Base-by-base conservation (phyloP, 768 basidiomycete genomes). In the Naganishia onofrii region DNA sequence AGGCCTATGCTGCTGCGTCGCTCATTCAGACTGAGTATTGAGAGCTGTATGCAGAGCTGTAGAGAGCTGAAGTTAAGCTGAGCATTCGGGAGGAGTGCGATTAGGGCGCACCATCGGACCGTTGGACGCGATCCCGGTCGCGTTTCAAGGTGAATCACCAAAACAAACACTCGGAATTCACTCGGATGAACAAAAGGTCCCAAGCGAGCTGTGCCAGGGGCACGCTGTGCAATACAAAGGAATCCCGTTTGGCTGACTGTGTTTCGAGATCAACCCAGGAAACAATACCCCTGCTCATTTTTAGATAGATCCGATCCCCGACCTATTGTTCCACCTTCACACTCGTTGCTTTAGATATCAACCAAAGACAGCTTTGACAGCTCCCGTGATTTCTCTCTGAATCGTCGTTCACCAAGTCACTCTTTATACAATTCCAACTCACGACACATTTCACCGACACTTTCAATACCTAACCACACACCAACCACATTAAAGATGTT, bases 401-500 rank as follows among this genome's bases (percentile, higher is more conserved):
- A 63, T 63, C 38, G 38, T 29, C 60, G 17, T 42, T 34, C 42
- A 42, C 60, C 60, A 42, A 63, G 60, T 63, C 42, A 29, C 60
- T 63, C 60, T 34, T 46, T 63, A 42, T 23, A 7, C 38, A 8
- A 42, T 2, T 28, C 46, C 42, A 38, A 31, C n/a, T n/a, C 34
- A 58, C 29, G 21, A n/a, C 57, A 21, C 38, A 6, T 17, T 42
- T n/a, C 60, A n/a, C 29, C 26, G 42, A n/a, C 48, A 51, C 4
- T 3, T n/a, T 51, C 48, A n/a, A 26, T 51, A 21, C 48, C 23
- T n/a, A n/a, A 23, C 3, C 19, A 51, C 48, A 51, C 19, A 46
- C 44, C 15, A 15, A 46, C 4, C 19, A 51, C 60, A 42, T 28
- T 34, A 51, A 71, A 21, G 46, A 71, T 71, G 70, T 68, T 72